A percentile compares a stretch with the other conserved stretches of the same genome.
These are phyloP conservation scores for Glutinoglossum americanum DNA, from an alignment of 495 filamentous ascomycete genomes.

Conservation along the genomic window DNA sequence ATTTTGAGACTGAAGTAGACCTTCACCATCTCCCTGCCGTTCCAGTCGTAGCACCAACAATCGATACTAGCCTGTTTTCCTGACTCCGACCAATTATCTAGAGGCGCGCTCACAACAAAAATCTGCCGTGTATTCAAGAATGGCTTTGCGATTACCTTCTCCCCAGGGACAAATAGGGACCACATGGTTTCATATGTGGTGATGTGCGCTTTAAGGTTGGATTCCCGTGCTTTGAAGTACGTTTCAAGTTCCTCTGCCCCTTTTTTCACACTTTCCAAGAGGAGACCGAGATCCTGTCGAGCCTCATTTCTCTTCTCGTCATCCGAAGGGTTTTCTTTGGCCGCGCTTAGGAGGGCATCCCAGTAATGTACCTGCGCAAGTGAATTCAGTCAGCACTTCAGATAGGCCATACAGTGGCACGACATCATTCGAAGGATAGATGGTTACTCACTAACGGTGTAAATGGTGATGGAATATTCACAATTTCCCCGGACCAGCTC, in stretches of 20 bases:
- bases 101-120: background rate
- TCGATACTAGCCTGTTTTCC: background rate
- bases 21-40: slow-evolving; percentile 4
- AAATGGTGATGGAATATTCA: too few relatives aligned
- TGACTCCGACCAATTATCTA: too few relatives aligned
- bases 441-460: too few relatives aligned
- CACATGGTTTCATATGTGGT: slow-evolving; percentile 11
- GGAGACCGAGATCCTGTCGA: background rate
- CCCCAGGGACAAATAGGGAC: slow-evolving; percentile 12
- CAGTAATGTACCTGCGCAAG: background rate
- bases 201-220: slow-evolving; percentile 2
- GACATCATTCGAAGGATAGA: background rate
- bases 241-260: slow-evolving; percentile 8
- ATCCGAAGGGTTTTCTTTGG: background rate
- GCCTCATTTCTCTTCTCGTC: background rate
- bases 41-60: slow-evolving; percentile 9
- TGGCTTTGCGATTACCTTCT: slow-evolving; percentile 3
- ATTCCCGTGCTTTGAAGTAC: slow-evolving; percentile 10
- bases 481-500: too few relatives aligned
- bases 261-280: background rate
- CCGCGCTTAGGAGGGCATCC: background rate
- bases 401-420: too few relatives aligned
- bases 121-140: slow-evolving; percentile 9
- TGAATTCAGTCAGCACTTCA: too few relatives aligned
- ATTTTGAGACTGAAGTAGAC: background rate